Conservation (phyloP, 176 grass and related monocot species). For the maize (Zea mays) region DNA sequence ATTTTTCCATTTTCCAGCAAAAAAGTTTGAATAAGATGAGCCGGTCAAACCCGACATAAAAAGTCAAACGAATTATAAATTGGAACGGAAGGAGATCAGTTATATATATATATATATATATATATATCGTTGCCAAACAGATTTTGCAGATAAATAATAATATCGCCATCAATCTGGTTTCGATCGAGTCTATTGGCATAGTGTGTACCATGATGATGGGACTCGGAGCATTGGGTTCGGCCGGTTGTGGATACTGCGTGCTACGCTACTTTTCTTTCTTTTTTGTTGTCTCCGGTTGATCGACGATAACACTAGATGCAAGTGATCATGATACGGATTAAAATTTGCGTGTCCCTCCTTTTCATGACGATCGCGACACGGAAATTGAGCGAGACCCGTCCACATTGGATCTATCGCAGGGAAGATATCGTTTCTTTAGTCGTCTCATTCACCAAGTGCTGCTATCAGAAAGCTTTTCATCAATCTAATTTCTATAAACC, state of each 20-base stretch:
- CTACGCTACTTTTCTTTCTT: not conserved
- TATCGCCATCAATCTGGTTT: too few species aligned
- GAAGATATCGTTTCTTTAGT: slow-evolving; percentile 36
- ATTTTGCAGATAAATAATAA: too few species aligned
- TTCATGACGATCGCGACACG: slow-evolving; percentile 43
- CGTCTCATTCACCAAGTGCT: not conserved
- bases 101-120: too few species aligned
- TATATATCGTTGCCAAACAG: too few species aligned
- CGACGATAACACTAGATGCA: slow-evolving; percentile 30
- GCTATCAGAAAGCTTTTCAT: slow-evolving; percentile 18
- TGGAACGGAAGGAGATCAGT: too few species aligned
- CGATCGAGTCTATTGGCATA: too few species aligned
- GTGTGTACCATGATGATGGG: not conserved
- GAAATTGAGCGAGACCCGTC: slow-evolving; percentile 42
- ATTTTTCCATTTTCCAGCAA: too few species aligned
- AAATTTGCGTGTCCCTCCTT: slow-evolving; percentile 45
- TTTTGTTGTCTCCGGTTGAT: not conserved
- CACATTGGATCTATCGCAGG: slow-evolving; percentile 44
- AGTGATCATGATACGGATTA: slow-evolving; percentile 27
- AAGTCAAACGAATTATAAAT: too few species aligned
- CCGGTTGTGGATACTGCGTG: not conserved
- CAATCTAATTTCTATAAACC: too few species aligned
- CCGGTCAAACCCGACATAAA: too few species aligned
- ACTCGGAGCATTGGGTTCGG: slow-evolving; percentile 41
- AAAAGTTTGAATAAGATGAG: too few species aligned